phyloP scores from a whole-genome alignment of 257 asterid genomes.

The Primulina eburnea region DNA sequence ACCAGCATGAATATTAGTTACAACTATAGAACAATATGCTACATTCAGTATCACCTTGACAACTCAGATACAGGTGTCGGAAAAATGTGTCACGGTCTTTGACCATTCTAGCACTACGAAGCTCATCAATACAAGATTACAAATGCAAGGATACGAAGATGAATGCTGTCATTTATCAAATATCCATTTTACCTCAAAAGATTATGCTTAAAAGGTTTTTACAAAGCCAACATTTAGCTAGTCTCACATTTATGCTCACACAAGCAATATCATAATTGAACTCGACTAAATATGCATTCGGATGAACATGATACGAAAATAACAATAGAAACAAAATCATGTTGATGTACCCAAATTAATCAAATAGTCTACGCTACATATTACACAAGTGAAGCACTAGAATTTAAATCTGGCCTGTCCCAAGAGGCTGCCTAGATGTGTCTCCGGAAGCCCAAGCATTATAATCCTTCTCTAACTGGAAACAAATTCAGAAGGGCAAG shows the following conservation, averaged over 20 bases:
- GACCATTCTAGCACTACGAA: too few species aligned
- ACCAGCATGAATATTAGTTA: too few species aligned
- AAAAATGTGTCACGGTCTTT: too few species aligned
- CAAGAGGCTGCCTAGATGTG: conserved; percentile 88
- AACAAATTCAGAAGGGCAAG: neutral
- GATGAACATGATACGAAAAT: neutral
- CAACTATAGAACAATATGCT: too few species aligned
- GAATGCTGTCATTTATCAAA: neutral
- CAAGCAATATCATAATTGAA: neutral
- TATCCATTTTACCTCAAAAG: neutral
- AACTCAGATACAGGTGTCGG: too few species aligned
- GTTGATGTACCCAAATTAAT: conserved; percentile 22
- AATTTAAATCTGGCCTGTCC: conserved; percentile 74
- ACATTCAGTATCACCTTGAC: too few species aligned
- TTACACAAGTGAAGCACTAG: conserved; percentile 8
- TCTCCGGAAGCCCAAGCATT: conserved; percentile 98
- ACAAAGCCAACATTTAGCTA: neutral
- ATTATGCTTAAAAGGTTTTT: neutral
- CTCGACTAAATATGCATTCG: neutral
- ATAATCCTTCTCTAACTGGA: conserved; percentile 85
- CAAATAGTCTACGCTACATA: neutral
- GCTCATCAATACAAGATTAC: neutral
- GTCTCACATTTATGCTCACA: neutral
- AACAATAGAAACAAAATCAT: conserved; percentile 2
- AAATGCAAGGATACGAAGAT: neutral